A percentile compares a stretch with the other conserved stretches of the same genome.
Conservation (phyloP, 176 grass and related monocot genomes). For the Bolboschoenus planiculmis region DNA sequence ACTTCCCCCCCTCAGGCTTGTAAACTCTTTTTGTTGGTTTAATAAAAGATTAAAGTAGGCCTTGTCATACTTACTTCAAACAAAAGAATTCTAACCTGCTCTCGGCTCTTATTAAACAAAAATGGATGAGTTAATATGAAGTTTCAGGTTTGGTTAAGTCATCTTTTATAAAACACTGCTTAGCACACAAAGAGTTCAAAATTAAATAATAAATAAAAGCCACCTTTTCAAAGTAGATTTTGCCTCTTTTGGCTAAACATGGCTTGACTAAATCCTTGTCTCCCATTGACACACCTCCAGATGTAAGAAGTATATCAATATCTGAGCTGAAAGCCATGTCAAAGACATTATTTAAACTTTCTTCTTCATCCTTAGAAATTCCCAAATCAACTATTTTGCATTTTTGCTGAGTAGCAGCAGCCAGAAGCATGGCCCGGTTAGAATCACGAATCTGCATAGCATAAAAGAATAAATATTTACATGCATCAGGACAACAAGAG, state of each 20-base stretch:
- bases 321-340: conserved; percentile 54
- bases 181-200: not conserved
- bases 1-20: no score
- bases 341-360: conserved; percentile 53
- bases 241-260: conserved; percentile 64
- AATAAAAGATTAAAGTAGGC: no score
- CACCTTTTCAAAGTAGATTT: conserved; percentile 95
- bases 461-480: conserved; percentile 8
- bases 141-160: not conserved
- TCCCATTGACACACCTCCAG: conserved; percentile 95
- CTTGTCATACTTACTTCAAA: no score
- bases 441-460: conserved; percentile 83
- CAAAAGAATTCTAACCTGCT: not conserved
- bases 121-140: not conserved
- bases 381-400: conserved; percentile 83
- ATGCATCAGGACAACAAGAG: not conserved
- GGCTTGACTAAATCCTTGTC: conserved; percentile 95
- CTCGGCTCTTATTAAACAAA: not conserved
- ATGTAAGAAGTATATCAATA: conserved; percentile 80
- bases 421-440: conserved; percentile 80
- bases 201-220: not conserved
- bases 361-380: conserved; percentile 78
- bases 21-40: no score
- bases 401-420: conserved; percentile 69
- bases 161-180: not conserved